Conservation (phyloP, 2,329 filamentous ascomycete species). For the Botryotinia calthae region DNA sequence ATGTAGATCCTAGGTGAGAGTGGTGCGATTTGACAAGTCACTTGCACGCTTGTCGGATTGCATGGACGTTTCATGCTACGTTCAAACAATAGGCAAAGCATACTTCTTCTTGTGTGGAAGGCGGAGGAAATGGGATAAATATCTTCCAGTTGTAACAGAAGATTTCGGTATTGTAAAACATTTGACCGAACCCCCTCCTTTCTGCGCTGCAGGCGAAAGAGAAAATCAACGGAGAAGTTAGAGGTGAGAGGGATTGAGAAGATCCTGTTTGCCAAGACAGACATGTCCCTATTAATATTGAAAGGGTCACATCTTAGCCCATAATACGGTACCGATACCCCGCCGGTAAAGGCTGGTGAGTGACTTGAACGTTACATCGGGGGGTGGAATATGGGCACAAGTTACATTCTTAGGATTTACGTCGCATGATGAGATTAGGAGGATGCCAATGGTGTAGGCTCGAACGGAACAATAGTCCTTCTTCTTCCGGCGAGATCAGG, state of each 20-base stretch:
- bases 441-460: neutral
- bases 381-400: neutral
- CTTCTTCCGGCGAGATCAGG: slow-evolving; percentile 7
- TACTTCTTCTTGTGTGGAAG: neutral
- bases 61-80: neutral
- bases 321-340: neutral
- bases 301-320: neutral
- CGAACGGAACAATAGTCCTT: neutral
- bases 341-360: slow-evolving; percentile 5
- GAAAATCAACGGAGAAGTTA: neutral
- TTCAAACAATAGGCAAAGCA: neutral
- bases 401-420: slow-evolving; percentile 13
- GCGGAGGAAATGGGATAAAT: slow-evolving; percentile 14
- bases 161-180: slow-evolving; percentile 23
- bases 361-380: slow-evolving; percentile 19
- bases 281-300: slow-evolving; percentile 12
- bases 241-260: slow-evolving; percentile 1
- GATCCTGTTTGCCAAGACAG: slow-evolving; percentile 11
- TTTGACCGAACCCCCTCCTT: slow-evolving; percentile 22
- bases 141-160: slow-evolving; percentile 8
- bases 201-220: slow-evolving; percentile 17
- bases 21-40: neutral
- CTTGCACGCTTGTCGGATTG: neutral
- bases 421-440: slow-evolving; percentile 17
- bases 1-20: neutral